A percentile compares a stretch with the other conserved stretches of the same genome.
These are phyloP conservation scores for Pestalotiopsis sp. DNA, from an alignment of 2,329 filamentous ascomycete genomes.

Conservation along the genomic window DNA sequence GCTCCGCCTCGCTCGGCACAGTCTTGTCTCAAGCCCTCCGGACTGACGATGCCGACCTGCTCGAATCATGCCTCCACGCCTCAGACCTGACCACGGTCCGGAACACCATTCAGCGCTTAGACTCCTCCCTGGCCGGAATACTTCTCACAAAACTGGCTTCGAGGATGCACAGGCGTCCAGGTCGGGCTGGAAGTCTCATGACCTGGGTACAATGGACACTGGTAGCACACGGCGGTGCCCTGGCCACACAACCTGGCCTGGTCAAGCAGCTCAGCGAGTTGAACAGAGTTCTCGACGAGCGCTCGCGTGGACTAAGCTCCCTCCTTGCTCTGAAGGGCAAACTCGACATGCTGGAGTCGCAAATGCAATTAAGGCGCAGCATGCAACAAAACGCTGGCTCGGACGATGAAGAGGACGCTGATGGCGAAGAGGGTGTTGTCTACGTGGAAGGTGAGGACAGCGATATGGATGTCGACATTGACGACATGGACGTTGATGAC, in stretches of 20 bases:
- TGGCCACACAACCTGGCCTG: conserved; percentile 84
- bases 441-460: conserved; percentile 85
- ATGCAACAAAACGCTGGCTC: conserved; percentile 61
- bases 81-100: conserved; percentile 77
- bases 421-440: conserved; percentile 75
- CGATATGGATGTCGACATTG: conserved; percentile 45
- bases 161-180: conserved; percentile 82
- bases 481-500: conserved; percentile 56
- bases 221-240: conserved; percentile 86
- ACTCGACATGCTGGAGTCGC: conserved; percentile 89
- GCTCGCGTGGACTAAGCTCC: conserved; percentile 79
- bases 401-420: conserved; percentile 56
- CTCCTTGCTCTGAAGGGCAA: conserved; percentile 91
- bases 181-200: conserved; percentile 87
- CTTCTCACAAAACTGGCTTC: conserved; percentile 86
- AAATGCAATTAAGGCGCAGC: conserved; percentile 77
- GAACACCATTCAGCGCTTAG: conserved; percentile 87
- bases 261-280: conserved; percentile 77
- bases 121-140: conserved; percentile 77
- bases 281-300: conserved; percentile 85
- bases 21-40: conserved; percentile 92
- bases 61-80: conserved; percentile 89
- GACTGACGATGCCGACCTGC: conserved; percentile 85
- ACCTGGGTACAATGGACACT: conserved; percentile 96
- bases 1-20: conserved; percentile 81